Percentiles rank a stretch among this genome's conserved stretches.
These are phyloP conservation scores for Alternaria triticimaculans DNA, from an alignment of 2,329 filamentous ascomycete genomes.

Conservation along the genomic window DNA sequence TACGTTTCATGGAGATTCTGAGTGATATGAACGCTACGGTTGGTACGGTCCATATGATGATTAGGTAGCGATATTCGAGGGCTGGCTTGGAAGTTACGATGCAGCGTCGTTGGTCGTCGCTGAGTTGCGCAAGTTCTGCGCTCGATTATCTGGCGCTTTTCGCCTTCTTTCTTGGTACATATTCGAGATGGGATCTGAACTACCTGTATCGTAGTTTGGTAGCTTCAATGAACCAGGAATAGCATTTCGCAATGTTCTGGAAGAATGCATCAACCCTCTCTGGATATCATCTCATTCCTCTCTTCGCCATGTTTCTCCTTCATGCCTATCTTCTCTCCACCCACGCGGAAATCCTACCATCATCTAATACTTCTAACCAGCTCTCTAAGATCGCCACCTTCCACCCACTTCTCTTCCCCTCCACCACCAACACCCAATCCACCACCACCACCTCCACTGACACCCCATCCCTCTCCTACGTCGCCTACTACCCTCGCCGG, in stretches of 20 bases:
- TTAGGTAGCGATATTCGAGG: neutral
- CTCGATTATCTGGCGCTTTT: neutral
- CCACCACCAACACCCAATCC: slow-evolving; percentile 47
- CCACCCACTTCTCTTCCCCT: slow-evolving; percentile 56
- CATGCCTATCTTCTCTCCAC: neutral
- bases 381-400: slow-evolving; percentile 58
- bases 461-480: slow-evolving; percentile 60
- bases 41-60: neutral
- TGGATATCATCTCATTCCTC: neutral
- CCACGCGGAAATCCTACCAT: slow-evolving; percentile 10
- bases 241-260: neutral
- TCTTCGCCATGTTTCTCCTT: neutral
- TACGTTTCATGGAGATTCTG: neutral
- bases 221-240: neutral
- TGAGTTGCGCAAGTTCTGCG: neutral
- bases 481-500: slow-evolving; percentile 59
- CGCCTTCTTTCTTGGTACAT: neutral
- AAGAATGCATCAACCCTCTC: neutral
- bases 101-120: neutral
- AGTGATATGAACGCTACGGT: neutral
- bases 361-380: slow-evolving; percentile 55
- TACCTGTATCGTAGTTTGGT: neutral
- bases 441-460: slow-evolving; percentile 44
- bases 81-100: neutral
- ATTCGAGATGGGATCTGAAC: neutral